Percentiles rank a stretch among this genome's conserved stretches.
Evolutionary conservation across 257 asterid species (phyloP).

Genomic region (Leonotis leonurus): DNA sequence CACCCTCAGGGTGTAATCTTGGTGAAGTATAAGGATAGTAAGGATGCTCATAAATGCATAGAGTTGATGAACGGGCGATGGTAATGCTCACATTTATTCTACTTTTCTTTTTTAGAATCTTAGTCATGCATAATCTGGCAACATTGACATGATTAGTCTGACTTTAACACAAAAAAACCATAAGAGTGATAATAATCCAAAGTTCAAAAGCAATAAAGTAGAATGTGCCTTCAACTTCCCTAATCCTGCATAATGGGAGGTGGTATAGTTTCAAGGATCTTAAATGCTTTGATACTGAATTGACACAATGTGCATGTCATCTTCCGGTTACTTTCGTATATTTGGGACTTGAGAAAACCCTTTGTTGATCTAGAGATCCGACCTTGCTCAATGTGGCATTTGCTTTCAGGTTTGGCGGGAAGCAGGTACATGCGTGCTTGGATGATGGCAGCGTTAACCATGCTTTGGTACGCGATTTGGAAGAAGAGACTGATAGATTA

Average conservation of each 20-base stretch:
- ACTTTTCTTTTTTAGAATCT: not conserved
- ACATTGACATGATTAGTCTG: not conserved
- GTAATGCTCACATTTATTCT: constrained; percentile 32
- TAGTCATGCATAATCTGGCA: not conserved
- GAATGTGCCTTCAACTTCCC: not conserved
- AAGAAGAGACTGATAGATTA: constrained; percentile 77
- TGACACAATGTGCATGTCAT: too few species aligned
- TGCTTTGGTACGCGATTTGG: constrained; percentile 68
- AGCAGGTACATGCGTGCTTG: constrained; percentile 62
- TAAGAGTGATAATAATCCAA: not conserved
- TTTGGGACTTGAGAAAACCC: too few species aligned
- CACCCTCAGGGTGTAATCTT: constrained; percentile 87
- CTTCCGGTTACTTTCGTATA: too few species aligned
- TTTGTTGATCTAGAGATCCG: too few species aligned
- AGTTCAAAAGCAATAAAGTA: not conserved
- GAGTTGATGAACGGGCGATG: constrained; percentile 92
- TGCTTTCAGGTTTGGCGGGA: constrained; percentile 73
- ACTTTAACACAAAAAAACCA: not conserved
- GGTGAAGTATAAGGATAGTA: constrained; percentile 69
- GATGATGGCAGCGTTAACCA: constrained; percentile 86
- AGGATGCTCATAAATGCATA: constrained; percentile 80
- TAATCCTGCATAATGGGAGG: too few species aligned
- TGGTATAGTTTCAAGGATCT: too few species aligned
- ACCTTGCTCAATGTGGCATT: not conserved
- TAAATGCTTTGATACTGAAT: too few species aligned